phyloP scores from a whole-genome alignment of 2,329 filamentous ascomycete genomes.

The Calonectria multiphialidica region DNA sequence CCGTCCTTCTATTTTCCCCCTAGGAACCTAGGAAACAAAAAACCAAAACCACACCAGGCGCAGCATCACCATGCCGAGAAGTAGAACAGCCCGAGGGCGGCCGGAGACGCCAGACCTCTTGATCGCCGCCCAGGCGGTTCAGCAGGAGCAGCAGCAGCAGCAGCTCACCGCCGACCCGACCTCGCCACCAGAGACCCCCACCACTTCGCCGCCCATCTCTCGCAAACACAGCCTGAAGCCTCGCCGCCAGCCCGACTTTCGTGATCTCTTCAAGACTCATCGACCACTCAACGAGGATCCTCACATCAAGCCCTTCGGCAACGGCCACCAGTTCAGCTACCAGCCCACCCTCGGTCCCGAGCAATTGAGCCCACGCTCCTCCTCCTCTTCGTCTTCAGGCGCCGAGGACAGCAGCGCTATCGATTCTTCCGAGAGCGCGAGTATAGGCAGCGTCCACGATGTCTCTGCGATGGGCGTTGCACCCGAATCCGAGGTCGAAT shows the following conservation, averaged over 20 bases:
- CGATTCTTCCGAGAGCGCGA: slow-evolving; percentile 44
- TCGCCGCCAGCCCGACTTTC: slow-evolving; percentile 48
- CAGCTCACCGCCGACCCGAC: slow-evolving; percentile 53
- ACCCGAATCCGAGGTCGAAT: slow-evolving; percentile 30
- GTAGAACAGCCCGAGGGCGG: slow-evolving; percentile 50
- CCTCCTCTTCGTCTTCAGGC: slow-evolving; percentile 46
- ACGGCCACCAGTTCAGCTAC: slow-evolving; percentile 58
- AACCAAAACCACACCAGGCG: not conserved
- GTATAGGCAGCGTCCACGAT: slow-evolving; percentile 43
- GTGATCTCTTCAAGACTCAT: slow-evolving; percentile 42
- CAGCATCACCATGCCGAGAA: slow-evolving; percentile 44
- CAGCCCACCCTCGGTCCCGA: slow-evolving; percentile 48
- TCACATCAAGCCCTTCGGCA: slow-evolving; percentile 57
- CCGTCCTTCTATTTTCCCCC: slow-evolving; percentile 21
- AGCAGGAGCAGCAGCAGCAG: slow-evolving; percentile 42
- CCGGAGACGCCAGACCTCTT: slow-evolving; percentile 58
- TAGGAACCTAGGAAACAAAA: slow-evolving; percentile 17
- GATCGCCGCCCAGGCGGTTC: slow-evolving; percentile 38
- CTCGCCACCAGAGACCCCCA: slow-evolving; percentile 63
- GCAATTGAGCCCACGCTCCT: slow-evolving; percentile 53
- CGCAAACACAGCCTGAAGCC: slow-evolving; percentile 49
- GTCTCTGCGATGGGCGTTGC: slow-evolving; percentile 28
- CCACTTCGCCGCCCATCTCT: slow-evolving; percentile 50
- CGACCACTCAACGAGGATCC: slow-evolving; percentile 48
- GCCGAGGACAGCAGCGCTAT: slow-evolving; percentile 42